phyloP scores from a whole-genome alignment of 305 asterid genomes.

The Fraxinus nigra region DNA sequence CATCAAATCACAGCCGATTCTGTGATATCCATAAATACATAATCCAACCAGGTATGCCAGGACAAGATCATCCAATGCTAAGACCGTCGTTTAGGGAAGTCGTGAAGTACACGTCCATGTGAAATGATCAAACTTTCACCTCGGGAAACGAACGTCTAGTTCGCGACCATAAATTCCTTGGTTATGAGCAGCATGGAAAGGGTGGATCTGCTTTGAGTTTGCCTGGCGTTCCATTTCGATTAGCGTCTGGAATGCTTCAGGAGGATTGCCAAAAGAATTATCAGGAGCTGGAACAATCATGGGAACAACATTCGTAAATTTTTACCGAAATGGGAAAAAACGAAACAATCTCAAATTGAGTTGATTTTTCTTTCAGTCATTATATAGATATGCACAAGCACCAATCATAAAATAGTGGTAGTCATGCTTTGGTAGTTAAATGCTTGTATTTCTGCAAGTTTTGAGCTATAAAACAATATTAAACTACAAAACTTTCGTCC shows the following conservation, averaged over 20 bases:
- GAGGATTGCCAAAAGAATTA: constrained; percentile 44
- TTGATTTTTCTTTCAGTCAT: not conserved
- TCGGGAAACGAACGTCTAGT: not conserved
- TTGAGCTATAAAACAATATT: not conserved
- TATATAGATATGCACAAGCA: not conserved
- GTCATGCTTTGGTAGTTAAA: not conserved
- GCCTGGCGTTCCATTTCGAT: not conserved
- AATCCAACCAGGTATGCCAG: not conserved
- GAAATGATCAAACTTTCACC: not conserved
- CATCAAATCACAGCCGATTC: not conserved
- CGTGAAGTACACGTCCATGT: not conserved
- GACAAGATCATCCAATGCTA: not conserved
- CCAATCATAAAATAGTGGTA: not conserved
- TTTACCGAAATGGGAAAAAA: not conserved
- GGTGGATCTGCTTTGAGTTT: not conserved
- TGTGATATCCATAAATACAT: not conserved
- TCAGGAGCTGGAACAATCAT: constrained; percentile 25
- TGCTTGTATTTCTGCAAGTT: not conserved
- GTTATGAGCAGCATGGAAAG: not conserved
- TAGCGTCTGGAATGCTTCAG: constrained; percentile 75
- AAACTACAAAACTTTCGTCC: not conserved
- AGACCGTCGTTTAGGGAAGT: not conserved
- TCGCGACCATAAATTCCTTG: not conserved
- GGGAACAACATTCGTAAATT: not conserved
- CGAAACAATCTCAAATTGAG: not conserved